These are phyloP conservation scores for Lentinula lateritia DNA, from an alignment of 768 basidiomycete genomes.

Conservation along the genomic window DNA sequence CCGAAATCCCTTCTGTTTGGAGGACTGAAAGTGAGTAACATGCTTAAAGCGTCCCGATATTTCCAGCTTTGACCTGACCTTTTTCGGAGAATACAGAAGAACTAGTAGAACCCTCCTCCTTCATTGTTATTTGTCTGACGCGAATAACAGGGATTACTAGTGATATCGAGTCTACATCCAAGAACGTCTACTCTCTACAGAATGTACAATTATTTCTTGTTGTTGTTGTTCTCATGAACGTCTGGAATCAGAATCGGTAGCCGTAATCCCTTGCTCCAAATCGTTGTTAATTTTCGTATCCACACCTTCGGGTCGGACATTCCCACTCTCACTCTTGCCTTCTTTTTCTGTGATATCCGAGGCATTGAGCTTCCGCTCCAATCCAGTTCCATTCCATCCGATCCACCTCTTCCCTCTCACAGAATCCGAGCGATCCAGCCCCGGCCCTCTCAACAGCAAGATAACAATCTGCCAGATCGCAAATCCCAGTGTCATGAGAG, in stretches of 20 bases:
- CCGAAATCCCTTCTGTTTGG: too few species aligned
- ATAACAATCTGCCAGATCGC: constrained; percentile 50
- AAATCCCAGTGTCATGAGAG: constrained; percentile 55
- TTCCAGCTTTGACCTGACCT: background rate
- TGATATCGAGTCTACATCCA: background rate
- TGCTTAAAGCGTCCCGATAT: background rate
- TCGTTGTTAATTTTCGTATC: background rate
- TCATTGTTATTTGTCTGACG: too few species aligned
- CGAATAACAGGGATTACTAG: too few species aligned
- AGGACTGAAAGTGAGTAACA: too few species aligned
- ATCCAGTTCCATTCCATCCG: constrained; percentile 4
- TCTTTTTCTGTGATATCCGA: background rate
- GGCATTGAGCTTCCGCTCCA: background rate
- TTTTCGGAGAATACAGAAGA: background rate
- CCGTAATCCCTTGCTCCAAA: background rate
- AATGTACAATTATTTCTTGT: too few species aligned
- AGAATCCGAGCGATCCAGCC: constrained; percentile 47
- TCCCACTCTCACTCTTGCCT: background rate
- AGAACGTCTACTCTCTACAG: too few species aligned
- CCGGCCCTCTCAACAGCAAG: constrained; percentile 65
- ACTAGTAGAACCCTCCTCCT: too few species aligned
- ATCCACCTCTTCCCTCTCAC: constrained; percentile 30
- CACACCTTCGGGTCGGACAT: background rate
- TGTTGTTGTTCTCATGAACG: too few species aligned
- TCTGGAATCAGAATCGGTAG: background rate